Percentiles rank a stretch among this genome's conserved stretches.
These are phyloP conservation scores for Euphorbia peplus DNA, from an alignment of 345 rosid species.

Conservation along the genomic window DNA sequence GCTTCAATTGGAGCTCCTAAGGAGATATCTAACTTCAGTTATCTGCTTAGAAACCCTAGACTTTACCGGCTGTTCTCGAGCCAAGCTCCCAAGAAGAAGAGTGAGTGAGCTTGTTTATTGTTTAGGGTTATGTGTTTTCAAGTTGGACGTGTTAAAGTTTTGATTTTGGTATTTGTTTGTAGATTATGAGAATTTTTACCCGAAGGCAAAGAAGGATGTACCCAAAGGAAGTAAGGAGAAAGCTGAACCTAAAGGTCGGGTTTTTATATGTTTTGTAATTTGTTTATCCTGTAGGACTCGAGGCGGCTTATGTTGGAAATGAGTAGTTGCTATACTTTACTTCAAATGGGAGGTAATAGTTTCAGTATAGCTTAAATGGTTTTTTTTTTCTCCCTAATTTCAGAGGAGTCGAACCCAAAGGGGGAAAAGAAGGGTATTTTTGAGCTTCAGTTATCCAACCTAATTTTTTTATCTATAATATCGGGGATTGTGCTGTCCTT, in stretches of 20 bases:
- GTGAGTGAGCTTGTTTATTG: conserved; percentile 46
- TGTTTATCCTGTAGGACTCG: neutral
- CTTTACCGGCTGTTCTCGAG: conserved; percentile 58
- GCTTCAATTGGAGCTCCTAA: conserved; percentile 44
- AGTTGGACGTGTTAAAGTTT: neutral
- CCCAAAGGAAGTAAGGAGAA: conserved; percentile 76
- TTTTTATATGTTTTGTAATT: too few species aligned
- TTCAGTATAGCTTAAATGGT: neutral
- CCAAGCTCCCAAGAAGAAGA: conserved; percentile 72
- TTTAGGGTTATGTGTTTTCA: neutral
- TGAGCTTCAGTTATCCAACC: neutral
- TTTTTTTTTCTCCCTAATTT: conserved; percentile 15
- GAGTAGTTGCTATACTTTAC: neutral
- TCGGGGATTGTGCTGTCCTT: conserved; percentile 40
- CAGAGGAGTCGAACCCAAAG: conserved; percentile 68
- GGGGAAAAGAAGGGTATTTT: conserved; percentile 37
- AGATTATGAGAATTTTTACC: conserved; percentile 88
- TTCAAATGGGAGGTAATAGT: neutral
- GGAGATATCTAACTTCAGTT: conserved; percentile 44
- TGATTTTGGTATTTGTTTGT: conserved; percentile 14
- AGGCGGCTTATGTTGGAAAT: neutral
- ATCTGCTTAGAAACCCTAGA: conserved; percentile 63
- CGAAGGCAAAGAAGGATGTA: conserved; percentile 74
- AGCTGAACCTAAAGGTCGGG: conserved; percentile 73
- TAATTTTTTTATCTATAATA: neutral